Evolutionary conservation across 2,329 filamentous ascomycete species (phyloP).

Genomic region (Sporothrix mexicana): DNA sequence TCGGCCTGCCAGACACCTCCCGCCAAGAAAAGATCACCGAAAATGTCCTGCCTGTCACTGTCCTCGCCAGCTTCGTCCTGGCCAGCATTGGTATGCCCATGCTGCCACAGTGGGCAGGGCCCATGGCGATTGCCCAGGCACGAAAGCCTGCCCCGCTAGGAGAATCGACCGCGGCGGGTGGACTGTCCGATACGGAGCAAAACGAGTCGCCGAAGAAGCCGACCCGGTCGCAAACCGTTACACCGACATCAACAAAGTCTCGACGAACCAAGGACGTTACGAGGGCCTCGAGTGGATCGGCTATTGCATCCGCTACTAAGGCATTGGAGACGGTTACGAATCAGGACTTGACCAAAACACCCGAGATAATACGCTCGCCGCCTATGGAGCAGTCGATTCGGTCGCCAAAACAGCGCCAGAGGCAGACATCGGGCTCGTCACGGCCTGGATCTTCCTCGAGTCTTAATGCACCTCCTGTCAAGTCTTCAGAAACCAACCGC

Average conservation of each 20-base stretch:
- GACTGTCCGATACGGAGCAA: constrained; percentile 30
- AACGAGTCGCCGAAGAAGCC: constrained; percentile 53
- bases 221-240: constrained; percentile 72
- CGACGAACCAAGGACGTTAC: constrained; percentile 54
- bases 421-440: constrained; percentile 31
- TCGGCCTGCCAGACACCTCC: constrained; percentile 72
- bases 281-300: constrained; percentile 27
- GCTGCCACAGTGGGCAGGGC: constrained; percentile 78
- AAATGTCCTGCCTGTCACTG: constrained; percentile 79
- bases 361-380: constrained; percentile 33
- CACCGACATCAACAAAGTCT: constrained; percentile 55
- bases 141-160: constrained; percentile 71
- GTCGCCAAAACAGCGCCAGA: constrained; percentile 31
- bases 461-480: constrained; percentile 49
- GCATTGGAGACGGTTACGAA: constrained; percentile 30
- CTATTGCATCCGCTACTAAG: background rate
- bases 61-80: constrained; percentile 79
- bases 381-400: constrained; percentile 20
- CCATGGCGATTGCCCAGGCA: constrained; percentile 80
- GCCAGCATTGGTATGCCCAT: constrained; percentile 77
- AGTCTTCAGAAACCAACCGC: constrained; percentile 19
- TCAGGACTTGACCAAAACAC: constrained; percentile 35
- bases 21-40: constrained; percentile 79
- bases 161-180: constrained; percentile 52
- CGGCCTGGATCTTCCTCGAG: constrained; percentile 38